Evolutionary conservation across 768 basidiomycete genomes (phyloP), one percentile per base, ranked within the genome.

Genomic region (Coprinopsis marcescibilis): DNA sequence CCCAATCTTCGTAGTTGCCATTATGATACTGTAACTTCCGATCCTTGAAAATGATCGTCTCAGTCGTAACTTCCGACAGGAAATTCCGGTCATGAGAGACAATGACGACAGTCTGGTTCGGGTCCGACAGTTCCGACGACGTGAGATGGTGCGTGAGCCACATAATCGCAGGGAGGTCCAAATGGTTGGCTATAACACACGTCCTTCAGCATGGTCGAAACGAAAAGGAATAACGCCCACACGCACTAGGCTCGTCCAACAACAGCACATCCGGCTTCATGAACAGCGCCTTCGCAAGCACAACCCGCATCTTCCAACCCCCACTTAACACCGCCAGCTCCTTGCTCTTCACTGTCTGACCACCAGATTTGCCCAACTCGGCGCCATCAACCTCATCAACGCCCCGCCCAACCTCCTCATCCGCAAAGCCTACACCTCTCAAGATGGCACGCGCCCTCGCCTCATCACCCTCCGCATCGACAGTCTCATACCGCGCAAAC

Each of bases 41-140:
- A 38, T 79, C 41, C 3, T 80, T 72, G 30, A 87, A 67, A n/a
- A 78, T 68, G 25, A 85, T 73, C 0, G 76, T 74, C 55, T 83
- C 79, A 12, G 83, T 76, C 2, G 76, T 75, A 24, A 84, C 73
- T 5, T 67, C 62, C 51, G 82, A 73, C 21, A 80, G 63, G 54
- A 87, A 85, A 17, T 70, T 73, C 34, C 77, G 76, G 58, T 85
- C 84, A 53, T 85, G 84, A 0, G 83, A 76, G 20, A 80, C 76
- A 43, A 85, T 60, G 20, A 85, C 69, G n/a, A 85, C 60, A 0
- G 80, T 81, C 15, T 69, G 65, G 24, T 43, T 27, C n/a, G 30
- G 20, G 21, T 49, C 36, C 7, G 50, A 54, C 34, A 70, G 60
- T n/a, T n/a, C n/a, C n/a, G n/a, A 56, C 40, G 68, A 61, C 34